Conservation (phyloP, 2,329 filamentous ascomycete species). For the Xylariaceae sp. region DNA sequence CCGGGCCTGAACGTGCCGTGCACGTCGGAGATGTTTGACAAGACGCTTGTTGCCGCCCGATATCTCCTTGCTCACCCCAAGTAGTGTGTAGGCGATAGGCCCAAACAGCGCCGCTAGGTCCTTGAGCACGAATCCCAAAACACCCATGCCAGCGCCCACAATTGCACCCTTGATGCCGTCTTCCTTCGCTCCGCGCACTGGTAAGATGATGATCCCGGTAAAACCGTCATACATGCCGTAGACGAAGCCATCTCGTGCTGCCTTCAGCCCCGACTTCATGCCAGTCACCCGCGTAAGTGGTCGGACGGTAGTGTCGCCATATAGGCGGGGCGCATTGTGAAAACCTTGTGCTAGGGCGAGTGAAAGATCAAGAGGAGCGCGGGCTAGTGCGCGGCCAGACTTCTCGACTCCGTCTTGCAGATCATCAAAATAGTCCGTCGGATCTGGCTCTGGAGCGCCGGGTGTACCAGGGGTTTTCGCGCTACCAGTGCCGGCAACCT, state of each 20-base stretch:
- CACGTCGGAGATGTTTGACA: constrained; percentile 51
- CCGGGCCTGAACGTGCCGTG: constrained; percentile 58
- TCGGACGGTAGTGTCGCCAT: constrained; percentile 68
- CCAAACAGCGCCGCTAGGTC: constrained; percentile 61
- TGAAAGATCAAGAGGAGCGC: constrained; percentile 59
- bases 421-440: constrained; percentile 47
- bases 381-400: constrained; percentile 50
- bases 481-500: constrained; percentile 9
- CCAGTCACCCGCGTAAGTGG: constrained; percentile 62
- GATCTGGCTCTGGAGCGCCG: constrained; percentile 28
- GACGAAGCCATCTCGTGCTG: constrained; percentile 59
- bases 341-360: constrained; percentile 66
- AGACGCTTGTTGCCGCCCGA: constrained; percentile 54
- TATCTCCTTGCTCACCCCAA: constrained; percentile 61
- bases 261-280: constrained; percentile 60
- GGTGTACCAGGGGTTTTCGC: constrained; percentile 26
- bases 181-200: constrained; percentile 55
- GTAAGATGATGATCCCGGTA: constrained; percentile 60
- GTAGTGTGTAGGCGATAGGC: constrained; percentile 60
- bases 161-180: constrained; percentile 52
- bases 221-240: constrained; percentile 65
- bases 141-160: constrained; percentile 56
- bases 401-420: constrained; percentile 51
- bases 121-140: constrained; percentile 64
- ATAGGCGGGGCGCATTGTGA: constrained; percentile 67